Conservation (phyloP, 331 rosid genomes). For the Dryas integrifolia region DNA sequence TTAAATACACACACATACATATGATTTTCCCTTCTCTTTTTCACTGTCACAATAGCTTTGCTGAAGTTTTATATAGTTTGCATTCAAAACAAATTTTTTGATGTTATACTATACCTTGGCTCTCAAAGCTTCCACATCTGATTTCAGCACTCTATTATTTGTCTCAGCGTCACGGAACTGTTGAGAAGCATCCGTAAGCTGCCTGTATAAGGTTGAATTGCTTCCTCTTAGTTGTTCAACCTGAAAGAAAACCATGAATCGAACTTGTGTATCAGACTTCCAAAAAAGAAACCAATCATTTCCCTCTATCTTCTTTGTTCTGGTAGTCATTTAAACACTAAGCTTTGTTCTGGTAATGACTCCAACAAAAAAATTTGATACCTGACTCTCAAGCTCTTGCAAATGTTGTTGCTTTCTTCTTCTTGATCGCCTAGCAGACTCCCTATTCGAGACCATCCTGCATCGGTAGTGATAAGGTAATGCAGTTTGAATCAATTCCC, state of each 20-base stretch:
- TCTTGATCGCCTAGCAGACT: constrained; percentile 90
- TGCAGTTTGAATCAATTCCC: not conserved
- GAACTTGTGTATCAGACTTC: not conserved
- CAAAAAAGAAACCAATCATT: no score
- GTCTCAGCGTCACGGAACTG: constrained; percentile 77
- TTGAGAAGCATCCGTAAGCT: constrained; percentile 53
- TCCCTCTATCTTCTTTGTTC: no score
- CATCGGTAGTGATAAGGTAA: constrained; percentile 1
- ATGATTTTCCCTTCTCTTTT: not conserved
- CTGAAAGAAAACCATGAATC: constrained; percentile 34
- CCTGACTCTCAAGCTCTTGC: constrained; percentile 76
- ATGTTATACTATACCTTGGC: constrained; percentile 58
- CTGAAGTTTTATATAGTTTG: not conserved
- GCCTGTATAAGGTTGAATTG: constrained; percentile 54
- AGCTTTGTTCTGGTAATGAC: not conserved
- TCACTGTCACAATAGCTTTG: not conserved
- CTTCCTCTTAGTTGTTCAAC: constrained; percentile 62
- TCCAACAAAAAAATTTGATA: constrained; percentile 11
- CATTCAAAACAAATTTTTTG: not conserved
- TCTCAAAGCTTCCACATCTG: constrained; percentile 87
- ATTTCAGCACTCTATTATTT: constrained; percentile 68
- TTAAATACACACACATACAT: not conserved
- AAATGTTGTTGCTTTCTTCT: constrained; percentile 73
- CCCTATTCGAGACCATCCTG: constrained; percentile 79
- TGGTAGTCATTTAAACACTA: no score